Evolutionary conservation across 805 yeast species (phyloP).

Genomic region (Clavispora santaluciae): DNA sequence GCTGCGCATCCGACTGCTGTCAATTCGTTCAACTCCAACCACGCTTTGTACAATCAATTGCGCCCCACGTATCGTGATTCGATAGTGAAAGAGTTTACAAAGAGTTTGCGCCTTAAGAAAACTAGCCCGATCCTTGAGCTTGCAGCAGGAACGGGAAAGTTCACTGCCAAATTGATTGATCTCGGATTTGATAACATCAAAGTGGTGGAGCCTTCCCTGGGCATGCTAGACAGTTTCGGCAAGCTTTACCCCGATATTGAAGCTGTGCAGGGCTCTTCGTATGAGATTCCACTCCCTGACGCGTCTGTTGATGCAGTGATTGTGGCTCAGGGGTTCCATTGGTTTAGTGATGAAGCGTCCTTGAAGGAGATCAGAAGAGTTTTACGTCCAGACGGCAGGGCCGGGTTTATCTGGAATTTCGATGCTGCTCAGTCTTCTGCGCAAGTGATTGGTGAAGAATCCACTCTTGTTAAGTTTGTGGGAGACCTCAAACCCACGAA

Average conservation of each 20-base stretch:
- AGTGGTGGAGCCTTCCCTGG: conserved; percentile 53
- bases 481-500: conserved; percentile 2
- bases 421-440: conserved; percentile 25
- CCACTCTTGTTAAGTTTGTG: neutral
- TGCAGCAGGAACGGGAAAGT: conserved; percentile 65
- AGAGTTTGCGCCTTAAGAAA: conserved; percentile 23
- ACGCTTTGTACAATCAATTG: conserved; percentile 44
- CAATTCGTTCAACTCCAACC: conserved; percentile 49
- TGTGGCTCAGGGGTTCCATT: conserved; percentile 61
- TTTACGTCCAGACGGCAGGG: conserved; percentile 41
- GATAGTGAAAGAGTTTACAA: conserved; percentile 41
- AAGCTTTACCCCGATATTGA: conserved; percentile 43
- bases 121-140: conserved; percentile 40
- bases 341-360: conserved; percentile 53
- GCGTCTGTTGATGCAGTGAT: conserved; percentile 45
- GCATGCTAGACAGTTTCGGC: conserved; percentile 49
- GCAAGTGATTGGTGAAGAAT: conserved; percentile 7
- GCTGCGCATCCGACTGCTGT: conserved; percentile 28
- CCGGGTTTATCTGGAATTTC: conserved; percentile 59
- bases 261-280: conserved; percentile 37
- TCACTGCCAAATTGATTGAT: conserved; percentile 41
- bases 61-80: conserved; percentile 46
- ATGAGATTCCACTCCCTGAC: conserved; percentile 42
- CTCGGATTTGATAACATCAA: conserved; percentile 37
- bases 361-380: conserved; percentile 48